These are phyloP conservation scores for Neurospora sublineolata DNA, from an alignment of 495 filamentous ascomycete species.

Conservation along the genomic window DNA sequence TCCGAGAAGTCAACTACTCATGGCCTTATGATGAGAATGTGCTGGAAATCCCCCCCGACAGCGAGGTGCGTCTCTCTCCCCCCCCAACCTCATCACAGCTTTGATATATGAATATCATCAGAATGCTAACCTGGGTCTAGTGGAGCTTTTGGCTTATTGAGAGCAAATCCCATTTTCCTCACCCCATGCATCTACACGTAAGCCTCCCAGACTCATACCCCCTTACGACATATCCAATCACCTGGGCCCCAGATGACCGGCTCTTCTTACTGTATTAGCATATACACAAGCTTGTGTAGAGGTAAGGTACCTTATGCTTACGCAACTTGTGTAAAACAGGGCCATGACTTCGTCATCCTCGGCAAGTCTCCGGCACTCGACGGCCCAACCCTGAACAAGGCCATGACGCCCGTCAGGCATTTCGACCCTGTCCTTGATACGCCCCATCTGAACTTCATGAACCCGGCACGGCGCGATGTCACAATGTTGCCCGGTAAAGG, in stretches of 20 bases:
- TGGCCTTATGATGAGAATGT: slow-evolving; percentile 24
- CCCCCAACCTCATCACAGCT: not conserved
- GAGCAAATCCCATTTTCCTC: slow-evolving; percentile 28
- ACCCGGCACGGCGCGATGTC: slow-evolving; percentile 17
- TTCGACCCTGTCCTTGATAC: slow-evolving; percentile 19
- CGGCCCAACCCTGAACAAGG: slow-evolving; percentile 34
- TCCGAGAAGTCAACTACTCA: slow-evolving; percentile 21
- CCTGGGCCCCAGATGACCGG: not conserved
- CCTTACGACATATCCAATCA: not conserved
- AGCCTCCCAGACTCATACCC: slow-evolving; percentile 8
- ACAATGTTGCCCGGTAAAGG: slow-evolving; percentile 36
- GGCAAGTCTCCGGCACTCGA: slow-evolving; percentile 25
- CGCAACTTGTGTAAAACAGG: slow-evolving; percentile 27
- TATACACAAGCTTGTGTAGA: slow-evolving; percentile 21
- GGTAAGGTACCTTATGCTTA: too few species aligned
- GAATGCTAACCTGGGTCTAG: not conserved
- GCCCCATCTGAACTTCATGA: slow-evolving; percentile 23
- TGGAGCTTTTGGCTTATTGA: slow-evolving; percentile 16
- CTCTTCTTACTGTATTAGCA: not conserved
- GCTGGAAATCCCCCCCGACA: slow-evolving; percentile 23
- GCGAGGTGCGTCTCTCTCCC: not conserved
- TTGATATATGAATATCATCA: not conserved
- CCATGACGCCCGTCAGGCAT: not conserved
- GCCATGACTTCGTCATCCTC: slow-evolving; percentile 8
- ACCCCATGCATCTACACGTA: slow-evolving; percentile 43